Evolutionary conservation across 441 rosid genomes (phyloP), one percentile per base, ranked within the genome.

Genomic region (Adansonia grandidieri): DNA sequence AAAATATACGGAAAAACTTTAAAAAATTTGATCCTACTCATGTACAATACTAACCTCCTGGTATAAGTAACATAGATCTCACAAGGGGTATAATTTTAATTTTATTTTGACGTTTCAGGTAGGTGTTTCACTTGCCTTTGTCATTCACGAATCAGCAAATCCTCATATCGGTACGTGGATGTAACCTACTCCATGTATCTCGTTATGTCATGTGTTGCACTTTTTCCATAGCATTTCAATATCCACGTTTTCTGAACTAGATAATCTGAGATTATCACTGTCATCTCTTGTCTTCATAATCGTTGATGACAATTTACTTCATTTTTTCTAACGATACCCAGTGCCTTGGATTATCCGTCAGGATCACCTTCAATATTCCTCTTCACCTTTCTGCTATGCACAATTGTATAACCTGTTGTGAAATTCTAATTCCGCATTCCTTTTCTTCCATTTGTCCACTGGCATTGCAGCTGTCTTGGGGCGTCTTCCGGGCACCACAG

Each of bases 401-500:
- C n/a, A 67, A 3, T n/a, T 67, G 32, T 53, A 28, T 71, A 71
- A 51, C 9, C 75, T 32, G 24, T 53, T 4, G 0, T 45, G 13
- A 71, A 70, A 53, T n/a, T 53, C 40, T 13, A 48, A 48, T 45
- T 14, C 45, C 14, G 4, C 47, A 15, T 62, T 62, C 44, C 71
- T 42, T 17, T n/a, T 66, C 71, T 32, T 32, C 37, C 20, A 9
- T 53, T 9, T 32, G 44, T 28, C 8, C 45, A 32, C 32, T 9
- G 50, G 13, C 22, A 42, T 69, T 83, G 83, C 92, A 96, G 99
- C 98, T 86, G 91, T 94, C 62, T 86, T 94, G 93, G 99, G 99
- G 6, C 95, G 98, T 63, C 98, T 94, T 85, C 99, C 99, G 71
- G 99, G 99, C 64, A 94, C 98, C 75, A 96, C 99, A 47, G 90